Evolutionary conservation across 148 eudicot genomes (phyloP), one percentile per base, ranked within the genome.

Genomic region (Fagopyrum tataricum): DNA sequence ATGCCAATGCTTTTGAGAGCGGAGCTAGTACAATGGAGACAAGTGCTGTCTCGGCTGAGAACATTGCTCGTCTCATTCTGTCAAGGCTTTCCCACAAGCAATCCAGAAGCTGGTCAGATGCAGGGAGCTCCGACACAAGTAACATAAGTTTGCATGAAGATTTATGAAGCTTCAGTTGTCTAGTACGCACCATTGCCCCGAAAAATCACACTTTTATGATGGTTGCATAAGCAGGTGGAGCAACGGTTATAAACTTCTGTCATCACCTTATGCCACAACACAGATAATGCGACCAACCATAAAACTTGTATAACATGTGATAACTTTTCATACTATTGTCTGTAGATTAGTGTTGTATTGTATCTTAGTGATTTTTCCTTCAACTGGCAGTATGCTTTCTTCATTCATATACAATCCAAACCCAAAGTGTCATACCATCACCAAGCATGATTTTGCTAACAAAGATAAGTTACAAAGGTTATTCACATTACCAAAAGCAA

Each of bases 21-120:
- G 98, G 96, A 74, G 97, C 98, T 21, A 94, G 98, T 76, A 87
- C 97, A 62, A 88, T 94, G 96, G 97, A 94, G 81, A 90, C 96
- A 10, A 84, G 96, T 73, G 97, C 97, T 42, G 98, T 94, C 76
- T 81, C 98, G 0, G 97, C 97, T 10, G 98, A 94, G 84, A 94
- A 94, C 78, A 82, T 94, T 52, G 98, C 97, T 44, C 87, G 98
- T 15, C 83, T 91, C 37, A 87, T 94, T 72, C 81, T 91, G 39
- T 85, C 90, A 6, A 85, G 96, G 78, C 72, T 87, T 49, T 75
- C 69, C 39, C 5, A 43, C 44, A 15, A 37, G 43, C 69, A 64
- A 64, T 1, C 15, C 8, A 14, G 39, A 64, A 64, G 43, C 69
- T 43, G 18, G 4, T 31, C 9, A 37, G 69, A 64, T 64, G 44